Conservation (phyloP, 2,329 filamentous ascomycete genomes). For the Fusarium lyarnte region DNA sequence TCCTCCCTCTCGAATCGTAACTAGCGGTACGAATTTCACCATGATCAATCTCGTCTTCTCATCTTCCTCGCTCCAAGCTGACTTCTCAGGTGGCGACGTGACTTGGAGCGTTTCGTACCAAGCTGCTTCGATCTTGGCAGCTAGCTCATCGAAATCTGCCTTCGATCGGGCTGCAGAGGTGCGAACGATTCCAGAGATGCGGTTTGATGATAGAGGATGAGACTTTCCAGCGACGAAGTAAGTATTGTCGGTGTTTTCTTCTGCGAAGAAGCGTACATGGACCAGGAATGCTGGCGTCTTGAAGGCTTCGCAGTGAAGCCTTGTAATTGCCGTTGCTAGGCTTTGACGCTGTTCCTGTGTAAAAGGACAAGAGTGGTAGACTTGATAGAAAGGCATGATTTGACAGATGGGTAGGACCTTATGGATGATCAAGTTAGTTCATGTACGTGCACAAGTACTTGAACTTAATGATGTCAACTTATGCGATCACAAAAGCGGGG, state of each 20-base stretch:
- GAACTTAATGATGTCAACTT: neutral
- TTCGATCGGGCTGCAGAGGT: constrained; percentile 13
- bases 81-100: neutral
- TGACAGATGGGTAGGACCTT: neutral
- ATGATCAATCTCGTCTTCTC: constrained; percentile 16
- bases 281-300: constrained; percentile 30
- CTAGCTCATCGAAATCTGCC: constrained; percentile 22
- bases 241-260: neutral
- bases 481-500: neutral
- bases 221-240: constrained; percentile 30
- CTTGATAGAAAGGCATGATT: constrained; percentile 32
- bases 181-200: constrained; percentile 29
- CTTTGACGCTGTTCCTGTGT: constrained; percentile 3
- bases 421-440: too few relatives aligned
- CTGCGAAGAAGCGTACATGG: constrained; percentile 23
- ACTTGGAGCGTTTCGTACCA: constrained; percentile 15
- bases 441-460: too few relatives aligned
- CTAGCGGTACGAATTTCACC: constrained; percentile 29
- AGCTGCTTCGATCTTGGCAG: constrained; percentile 8
- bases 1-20: constrained; percentile 29
- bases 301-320: constrained; percentile 25
- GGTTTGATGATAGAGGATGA: constrained; percentile 10
- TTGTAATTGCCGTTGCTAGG: constrained; percentile 21
- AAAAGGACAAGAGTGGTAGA: constrained; percentile 27
- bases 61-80: neutral